These are phyloP conservation scores for Kwoniella mangroviensis DNA, from an alignment of 768 basidiomycete genomes.

Conservation along the genomic window DNA sequence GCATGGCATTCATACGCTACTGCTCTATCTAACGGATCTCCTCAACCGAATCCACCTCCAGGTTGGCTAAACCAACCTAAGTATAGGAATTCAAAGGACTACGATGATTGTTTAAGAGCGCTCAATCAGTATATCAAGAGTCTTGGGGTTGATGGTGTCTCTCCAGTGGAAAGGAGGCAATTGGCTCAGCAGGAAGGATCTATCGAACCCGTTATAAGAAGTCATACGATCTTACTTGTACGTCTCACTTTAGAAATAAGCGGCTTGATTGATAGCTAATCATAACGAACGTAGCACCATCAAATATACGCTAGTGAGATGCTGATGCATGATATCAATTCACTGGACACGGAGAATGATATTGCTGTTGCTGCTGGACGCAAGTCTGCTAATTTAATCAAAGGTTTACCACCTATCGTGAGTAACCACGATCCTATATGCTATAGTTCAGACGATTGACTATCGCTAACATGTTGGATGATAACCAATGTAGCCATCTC, in stretches of 20 bases:
- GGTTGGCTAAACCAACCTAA: slow-evolving; percentile 44
- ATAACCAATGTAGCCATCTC: slow-evolving; percentile 25
- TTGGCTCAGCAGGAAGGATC: slow-evolving; percentile 33
- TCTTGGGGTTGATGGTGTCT: slow-evolving; percentile 43
- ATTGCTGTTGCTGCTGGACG: slow-evolving; percentile 40
- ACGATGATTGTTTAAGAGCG: slow-evolving; percentile 33
- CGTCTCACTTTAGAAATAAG: slow-evolving; percentile 5
- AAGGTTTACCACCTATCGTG: slow-evolving; percentile 36
- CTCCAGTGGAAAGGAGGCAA: slow-evolving; percentile 34
- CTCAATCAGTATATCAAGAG: slow-evolving; percentile 36
- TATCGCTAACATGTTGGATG: too few species aligned
- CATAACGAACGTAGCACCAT: slow-evolving; percentile 33
- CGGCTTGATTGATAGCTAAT: slow-evolving; percentile 10
- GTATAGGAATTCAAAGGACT: slow-evolving; percentile 40
- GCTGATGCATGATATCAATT: slow-evolving; percentile 50
- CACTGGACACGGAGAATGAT: slow-evolving; percentile 43
- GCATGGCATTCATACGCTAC: slow-evolving; percentile 30
- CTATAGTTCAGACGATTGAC: too few species aligned
- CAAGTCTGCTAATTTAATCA: slow-evolving; percentile 33
- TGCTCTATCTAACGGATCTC: slow-evolving; percentile 2
- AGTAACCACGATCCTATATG: neutral
- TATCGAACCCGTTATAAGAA: slow-evolving; percentile 28
- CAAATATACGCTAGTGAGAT: slow-evolving; percentile 38
- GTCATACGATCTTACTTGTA: slow-evolving; percentile 39
- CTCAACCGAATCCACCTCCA: slow-evolving; percentile 20